phyloP scores from a whole-genome alignment of 352 stramenopile genomes.

The Pythium plurisporium region DNA sequence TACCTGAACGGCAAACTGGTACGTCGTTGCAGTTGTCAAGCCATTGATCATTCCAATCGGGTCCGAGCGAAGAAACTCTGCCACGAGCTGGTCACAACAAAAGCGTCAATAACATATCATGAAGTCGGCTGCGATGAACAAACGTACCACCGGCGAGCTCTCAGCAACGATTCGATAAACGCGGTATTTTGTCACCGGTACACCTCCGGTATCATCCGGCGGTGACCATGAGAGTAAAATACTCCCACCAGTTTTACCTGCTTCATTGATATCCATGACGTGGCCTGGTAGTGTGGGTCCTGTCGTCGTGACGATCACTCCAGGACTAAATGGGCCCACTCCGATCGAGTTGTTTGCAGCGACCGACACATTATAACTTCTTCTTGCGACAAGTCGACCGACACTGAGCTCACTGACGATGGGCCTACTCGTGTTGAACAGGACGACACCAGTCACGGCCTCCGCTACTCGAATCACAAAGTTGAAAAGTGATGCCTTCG shows the following conservation, averaged over 20 bases:
- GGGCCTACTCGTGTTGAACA: constrained; percentile 13
- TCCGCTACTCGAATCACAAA: constrained; percentile 34
- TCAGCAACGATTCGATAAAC: constrained; percentile 27
- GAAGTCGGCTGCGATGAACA: too few species aligned
- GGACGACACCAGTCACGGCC: neutral
- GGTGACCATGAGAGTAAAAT: constrained; percentile 35
- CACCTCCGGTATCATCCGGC: constrained; percentile 46
- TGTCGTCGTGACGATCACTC: constrained; percentile 35
- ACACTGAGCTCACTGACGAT: constrained; percentile 11
- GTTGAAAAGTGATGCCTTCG: constrained; percentile 23
- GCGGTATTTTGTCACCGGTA: constrained; percentile 56
- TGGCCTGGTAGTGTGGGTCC: constrained; percentile 32
- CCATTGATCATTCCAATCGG: neutral
- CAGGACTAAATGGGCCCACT: constrained; percentile 29
- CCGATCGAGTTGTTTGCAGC: constrained; percentile 33
- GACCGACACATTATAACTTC: constrained; percentile 35
- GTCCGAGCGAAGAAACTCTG: constrained; percentile 11
- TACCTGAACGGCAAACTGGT: constrained; percentile 55
- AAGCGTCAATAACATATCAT: neutral
- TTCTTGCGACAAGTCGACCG: constrained; percentile 29
- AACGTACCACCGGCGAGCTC: constrained; percentile 6
- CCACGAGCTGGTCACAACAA: neutral
- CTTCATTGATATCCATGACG: constrained; percentile 8
- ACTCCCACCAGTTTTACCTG: constrained; percentile 31
- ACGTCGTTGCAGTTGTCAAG: constrained; percentile 31